Base-by-base conservation (phyloP, 805 yeast genomes). In the Wickerhamiella allomyrinae region DNA sequence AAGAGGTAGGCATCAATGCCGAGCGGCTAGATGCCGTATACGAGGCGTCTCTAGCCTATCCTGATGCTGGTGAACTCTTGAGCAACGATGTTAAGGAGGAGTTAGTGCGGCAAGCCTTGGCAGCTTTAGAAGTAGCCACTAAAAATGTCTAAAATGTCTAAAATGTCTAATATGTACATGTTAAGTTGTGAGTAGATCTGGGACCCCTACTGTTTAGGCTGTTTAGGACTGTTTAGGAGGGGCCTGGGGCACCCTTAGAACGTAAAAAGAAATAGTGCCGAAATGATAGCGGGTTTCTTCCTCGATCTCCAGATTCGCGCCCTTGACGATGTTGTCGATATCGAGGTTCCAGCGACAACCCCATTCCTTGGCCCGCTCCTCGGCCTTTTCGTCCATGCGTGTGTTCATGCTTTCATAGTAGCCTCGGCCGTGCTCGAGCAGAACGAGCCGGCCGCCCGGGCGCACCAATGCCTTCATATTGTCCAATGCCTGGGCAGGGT, bases 311-410 rank as follows among this genome's bases (percentile, higher is more conserved):
- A 91, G 66, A 0, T 94, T 94, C 6, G 94, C 77, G 45, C 76
- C 76, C 56, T 81, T 87, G 21, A 91, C 70, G 33, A 91, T 68
- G 52, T 80, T 93, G 20, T 87, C 94, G 50, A 91, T 83, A 57
- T 91, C 97, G 48, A 91, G 65, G 57, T 91, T 91, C 96, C 97
- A 91, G 56, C 97, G 69, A 61, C 98, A 91, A 1, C 95, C 98
- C 96, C 97, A 91, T 3, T 79, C 76, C 45, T 79, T 74, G 63
- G 87, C 73, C 61, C 95, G 78, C 51, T 75, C 73, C 47, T 76
- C 86, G 3, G 95, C 87, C 48, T 91, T 69, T 46, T 74, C 73
- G 59, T 91, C 96, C 58, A 91, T 66, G 43, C 80, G 75, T 22
- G 74, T 71, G 61, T 91, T 91, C 50, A 91, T 72, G 41, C 78